These are phyloP conservation scores for Amylocarpus encephaloides DNA, from an alignment of 2,329 filamentous ascomycete species.

Conservation along the genomic window DNA sequence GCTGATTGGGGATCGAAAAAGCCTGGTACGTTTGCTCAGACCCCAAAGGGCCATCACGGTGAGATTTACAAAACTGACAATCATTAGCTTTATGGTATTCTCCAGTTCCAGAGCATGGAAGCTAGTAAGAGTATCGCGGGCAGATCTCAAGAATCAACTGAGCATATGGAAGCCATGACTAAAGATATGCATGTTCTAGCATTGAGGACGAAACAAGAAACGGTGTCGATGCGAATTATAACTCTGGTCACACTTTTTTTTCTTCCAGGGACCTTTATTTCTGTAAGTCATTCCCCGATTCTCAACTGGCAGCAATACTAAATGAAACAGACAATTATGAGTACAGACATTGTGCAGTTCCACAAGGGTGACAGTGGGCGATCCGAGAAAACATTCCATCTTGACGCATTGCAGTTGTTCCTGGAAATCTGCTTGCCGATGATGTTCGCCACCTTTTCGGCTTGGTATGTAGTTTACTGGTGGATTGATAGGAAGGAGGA, in stretches of 20 bases:
- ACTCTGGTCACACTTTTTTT: slow-evolving; percentile 38
- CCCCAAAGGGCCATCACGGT: background rate
- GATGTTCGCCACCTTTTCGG: background rate
- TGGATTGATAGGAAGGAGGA: background rate
- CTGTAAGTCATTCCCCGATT: slow-evolving; percentile 27
- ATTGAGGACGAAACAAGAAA: slow-evolving; percentile 34
- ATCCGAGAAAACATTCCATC: background rate
- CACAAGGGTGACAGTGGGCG: background rate
- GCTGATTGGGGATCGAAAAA: slow-evolving; percentile 23
- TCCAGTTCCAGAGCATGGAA: slow-evolving; percentile 32
- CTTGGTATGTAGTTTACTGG: background rate
- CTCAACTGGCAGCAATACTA: slow-evolving; percentile 30
- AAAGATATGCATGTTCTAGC: slow-evolving; percentile 32
- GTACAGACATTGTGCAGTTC: slow-evolving; percentile 33
- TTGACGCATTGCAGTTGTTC: background rate
- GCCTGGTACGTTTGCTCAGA: slow-evolving; percentile 12
- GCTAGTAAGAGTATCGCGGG: slow-evolving; percentile 28
- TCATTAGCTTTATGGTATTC: slow-evolving; percentile 30
- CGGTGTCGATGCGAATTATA: slow-evolving; percentile 38
- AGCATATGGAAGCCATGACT: slow-evolving; percentile 24
- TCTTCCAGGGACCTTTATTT: slow-evolving; percentile 38
- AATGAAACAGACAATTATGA: slow-evolving; percentile 35
- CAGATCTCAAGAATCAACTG: slow-evolving; percentile 19
- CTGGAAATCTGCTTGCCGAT: background rate
- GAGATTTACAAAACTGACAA: background rate